These are phyloP conservation scores for Tolypocladium tundrense DNA, from an alignment of 2,329 filamentous ascomycete species.

Conservation along the genomic window DNA sequence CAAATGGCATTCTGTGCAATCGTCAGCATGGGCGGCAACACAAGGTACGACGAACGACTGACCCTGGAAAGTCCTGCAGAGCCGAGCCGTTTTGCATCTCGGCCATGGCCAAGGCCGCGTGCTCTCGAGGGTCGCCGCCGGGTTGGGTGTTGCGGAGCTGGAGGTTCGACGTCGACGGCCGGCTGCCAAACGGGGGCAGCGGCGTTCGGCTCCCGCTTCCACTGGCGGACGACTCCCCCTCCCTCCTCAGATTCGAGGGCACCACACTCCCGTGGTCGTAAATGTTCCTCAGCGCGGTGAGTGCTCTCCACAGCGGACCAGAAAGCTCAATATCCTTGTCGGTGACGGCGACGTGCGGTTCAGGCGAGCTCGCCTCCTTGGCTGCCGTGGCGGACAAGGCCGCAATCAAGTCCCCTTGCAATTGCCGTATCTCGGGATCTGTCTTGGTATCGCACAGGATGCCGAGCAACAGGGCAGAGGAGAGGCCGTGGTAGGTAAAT, in stretches of 20 bases:
- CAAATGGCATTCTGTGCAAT: constrained; percentile 22
- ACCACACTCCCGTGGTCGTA: constrained; percentile 54
- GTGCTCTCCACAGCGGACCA: constrained; percentile 49
- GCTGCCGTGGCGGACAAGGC: constrained; percentile 54
- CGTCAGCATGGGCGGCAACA: constrained; percentile 5
- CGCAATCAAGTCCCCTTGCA: constrained; percentile 54
- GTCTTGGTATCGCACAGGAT: constrained; percentile 54
- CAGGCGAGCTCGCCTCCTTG: constrained; percentile 46
- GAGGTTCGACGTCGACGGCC: constrained; percentile 11
- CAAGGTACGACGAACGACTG: not conserved
- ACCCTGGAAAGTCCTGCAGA: constrained; percentile 35
- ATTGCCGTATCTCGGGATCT: constrained; percentile 51
- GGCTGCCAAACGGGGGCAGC: constrained; percentile 16
- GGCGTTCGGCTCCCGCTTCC: constrained; percentile 37
- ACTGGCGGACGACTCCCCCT: constrained; percentile 33
- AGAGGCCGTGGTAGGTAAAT: constrained; percentile 57
- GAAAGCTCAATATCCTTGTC: constrained; percentile 53
- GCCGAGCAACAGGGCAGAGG: constrained; percentile 53
- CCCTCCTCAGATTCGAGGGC: constrained; percentile 38
- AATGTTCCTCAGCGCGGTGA: constrained; percentile 53
- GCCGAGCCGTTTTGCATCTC: constrained; percentile 50
- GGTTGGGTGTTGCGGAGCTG: constrained; percentile 16
- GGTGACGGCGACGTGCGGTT: constrained; percentile 41
- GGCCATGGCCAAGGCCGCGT: constrained; percentile 54
- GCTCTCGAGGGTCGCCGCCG: constrained; percentile 43